Evolutionary conservation across 805 yeast genomes (phyloP), one percentile per base, ranked within the genome.

Genomic region (Lipomyces yamadae): DNA sequence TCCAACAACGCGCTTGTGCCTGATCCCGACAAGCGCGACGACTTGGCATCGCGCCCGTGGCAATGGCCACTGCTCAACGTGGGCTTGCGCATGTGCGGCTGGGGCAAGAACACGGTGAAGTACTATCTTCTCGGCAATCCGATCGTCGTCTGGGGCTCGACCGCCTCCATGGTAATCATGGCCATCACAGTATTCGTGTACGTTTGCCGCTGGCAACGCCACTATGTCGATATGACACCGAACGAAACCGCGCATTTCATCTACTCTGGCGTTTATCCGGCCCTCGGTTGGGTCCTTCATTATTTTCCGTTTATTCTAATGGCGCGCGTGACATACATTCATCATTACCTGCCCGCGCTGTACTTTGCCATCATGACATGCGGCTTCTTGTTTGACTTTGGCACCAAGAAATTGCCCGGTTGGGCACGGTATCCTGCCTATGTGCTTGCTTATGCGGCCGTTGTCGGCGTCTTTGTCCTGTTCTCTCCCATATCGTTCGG

Each of bases 281-380:
- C 93, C 80, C 75, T 91, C 54, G 97, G 97, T 10, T 94, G 98
- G 98, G 83, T 87, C 55, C 82, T 92, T 74, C 98, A 94, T 79
- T 94, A 82, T 78, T 76, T 90, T 74, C 98, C 99, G 42, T 94
- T 94, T 79, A 85, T 89, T 39, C 79, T 92, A 67, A 94, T 94
- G 99, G 92, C 96, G 11, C 90, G 99, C 82, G 98, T 95, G 65
- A 92, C 97, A 1, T 94, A 95, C 77, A 95, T 94, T 42, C 99
- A 94, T 79, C 99, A 94, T 78, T 94, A 94, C 78, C 85, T 92
- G 72, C 99, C 99, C 13, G 97, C 98, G 0, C 83, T 93, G 70
- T 94, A 90, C 80, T 94, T 94, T 81, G 98, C 98, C 60, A 88
- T 92, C 81, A 81, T 93, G 70, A 88, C 91, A 37, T 82, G 86